phyloP scores from a whole-genome alignment of 2,329 filamentous ascomycete species.

The Fusarium cyanostomum region DNA sequence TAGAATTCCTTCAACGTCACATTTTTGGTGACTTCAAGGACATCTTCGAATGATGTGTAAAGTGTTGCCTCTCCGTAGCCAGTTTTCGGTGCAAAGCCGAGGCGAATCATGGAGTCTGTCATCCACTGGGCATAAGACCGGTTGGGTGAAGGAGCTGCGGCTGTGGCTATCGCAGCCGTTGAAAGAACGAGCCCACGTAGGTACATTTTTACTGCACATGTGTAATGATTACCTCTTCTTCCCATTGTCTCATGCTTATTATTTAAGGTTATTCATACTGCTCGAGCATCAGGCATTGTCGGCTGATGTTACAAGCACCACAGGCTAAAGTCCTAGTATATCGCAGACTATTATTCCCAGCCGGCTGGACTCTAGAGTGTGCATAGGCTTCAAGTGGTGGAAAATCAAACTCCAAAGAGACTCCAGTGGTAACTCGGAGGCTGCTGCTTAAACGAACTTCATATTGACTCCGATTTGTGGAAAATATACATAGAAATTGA shows the following conservation, averaged over 20 bases:
- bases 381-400: background rate
- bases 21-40: conserved; percentile 54
- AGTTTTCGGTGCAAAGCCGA: conserved; percentile 50
- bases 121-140: conserved; percentile 48
- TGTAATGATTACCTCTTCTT: background rate
- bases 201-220: background rate
- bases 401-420: background rate
- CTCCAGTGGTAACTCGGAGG: background rate
- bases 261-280: background rate
- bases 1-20: conserved; percentile 54
- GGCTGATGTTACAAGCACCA: fast-evolving
- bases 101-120: conserved; percentile 58
- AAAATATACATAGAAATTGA: background rate
- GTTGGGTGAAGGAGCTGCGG: background rate
- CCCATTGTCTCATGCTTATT: background rate
- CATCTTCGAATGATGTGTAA: conserved; percentile 58
- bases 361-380: background rate
- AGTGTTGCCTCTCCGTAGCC: conserved; percentile 58
- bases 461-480: background rate
- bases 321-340: background rate
- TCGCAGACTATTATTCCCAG: background rate
- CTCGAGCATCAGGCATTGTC: background rate
- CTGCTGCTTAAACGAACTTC: background rate
- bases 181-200: background rate
- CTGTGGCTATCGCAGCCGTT: background rate